phyloP scores from a whole-genome alignment of 257 asterid genomes.

The Buddleja alternifolia region DNA sequence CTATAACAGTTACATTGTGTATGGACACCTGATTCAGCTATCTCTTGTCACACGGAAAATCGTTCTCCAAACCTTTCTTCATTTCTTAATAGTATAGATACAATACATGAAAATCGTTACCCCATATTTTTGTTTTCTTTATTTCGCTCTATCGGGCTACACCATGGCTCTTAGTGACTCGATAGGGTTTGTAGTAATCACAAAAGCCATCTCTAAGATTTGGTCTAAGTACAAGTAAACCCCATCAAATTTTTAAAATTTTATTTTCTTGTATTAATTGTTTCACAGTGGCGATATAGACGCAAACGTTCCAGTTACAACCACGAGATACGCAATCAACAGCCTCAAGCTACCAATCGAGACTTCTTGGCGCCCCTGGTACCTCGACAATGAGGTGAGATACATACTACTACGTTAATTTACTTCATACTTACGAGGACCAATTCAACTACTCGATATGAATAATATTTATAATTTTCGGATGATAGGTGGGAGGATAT shows the following conservation, averaged over 20 bases:
- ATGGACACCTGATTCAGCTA: too few relatives aligned
- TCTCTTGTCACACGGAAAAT: too few relatives aligned
- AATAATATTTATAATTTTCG: not conserved
- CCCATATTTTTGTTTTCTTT: too few relatives aligned
- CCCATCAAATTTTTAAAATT: not conserved
- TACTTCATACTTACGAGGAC: not conserved
- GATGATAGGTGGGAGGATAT: constrained; percentile 42
- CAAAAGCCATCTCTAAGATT: not conserved
- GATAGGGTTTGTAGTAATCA: too few relatives aligned
- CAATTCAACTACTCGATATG: not conserved
- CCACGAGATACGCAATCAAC: constrained; percentile 40
- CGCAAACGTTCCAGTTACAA: constrained; percentile 42
- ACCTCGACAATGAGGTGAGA: constrained; percentile 37
- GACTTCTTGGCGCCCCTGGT: constrained; percentile 41
- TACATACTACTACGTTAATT: not conserved
- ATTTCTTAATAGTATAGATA: too few relatives aligned
- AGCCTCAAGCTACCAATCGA: constrained; percentile 34
- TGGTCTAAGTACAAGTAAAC: too few relatives aligned
- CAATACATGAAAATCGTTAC: too few relatives aligned
- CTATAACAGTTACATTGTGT: too few relatives aligned
- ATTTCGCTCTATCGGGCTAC: too few relatives aligned
- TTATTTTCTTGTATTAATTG: not conserved
- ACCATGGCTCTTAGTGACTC: too few relatives aligned
- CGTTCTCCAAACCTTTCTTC: too few relatives aligned
- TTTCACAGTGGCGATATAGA: constrained; percentile 43